Base-by-base conservation (phyloP, 192 early-diverging fungal genomes). In the Linnemannia elongata region DNA sequence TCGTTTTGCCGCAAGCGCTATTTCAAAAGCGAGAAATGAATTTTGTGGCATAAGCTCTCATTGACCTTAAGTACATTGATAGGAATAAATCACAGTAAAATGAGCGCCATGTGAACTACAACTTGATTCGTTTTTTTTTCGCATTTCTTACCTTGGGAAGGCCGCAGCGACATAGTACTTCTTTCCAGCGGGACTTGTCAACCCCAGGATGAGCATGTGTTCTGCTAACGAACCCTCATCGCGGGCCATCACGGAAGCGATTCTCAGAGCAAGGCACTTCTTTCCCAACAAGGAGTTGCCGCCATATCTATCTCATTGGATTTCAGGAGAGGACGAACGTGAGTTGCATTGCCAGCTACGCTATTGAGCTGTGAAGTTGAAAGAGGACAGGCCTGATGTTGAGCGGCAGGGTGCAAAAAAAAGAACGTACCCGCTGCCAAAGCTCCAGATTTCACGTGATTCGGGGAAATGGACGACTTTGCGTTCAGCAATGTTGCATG, bases 391-490 rank as follows among this genome's bases (percentile, higher is more conserved):
- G 38, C 4, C 38, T 38, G 38, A 38, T 38, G 38, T 38, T 38
- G 38, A 39, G 38, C 38, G 1, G 12, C 44, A 45, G 44, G 2
- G 44, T 13, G 0, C 0, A 3, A 39, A 39, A 39, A 39, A 39
- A 39, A 39, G 3, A 36, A 8, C 71, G 27, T 81, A 86, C 84
- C 85, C 85, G 42, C 79, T 81, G 9, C 85, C 85, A 75, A 87
- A 87, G 22, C 85, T 87, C 85, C 85, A 87, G 57, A 87, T 87
- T 44, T 87, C 85, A 66, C 85, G 85, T 47, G 85, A 87, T 41
- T 87, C 85, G 42, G 85, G 85, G 72, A 87, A 87, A 41, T 87
- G 85, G 24, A 87, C 85, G 22, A 87, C 85, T 47, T 81, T 87
- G 44, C 85, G 85, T 57, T 87, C 22, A 4, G 85, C 36, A 49